Base-by-base conservation (phyloP, 73 alveolate genomes). In the Paramecium octaurelia region DNA sequence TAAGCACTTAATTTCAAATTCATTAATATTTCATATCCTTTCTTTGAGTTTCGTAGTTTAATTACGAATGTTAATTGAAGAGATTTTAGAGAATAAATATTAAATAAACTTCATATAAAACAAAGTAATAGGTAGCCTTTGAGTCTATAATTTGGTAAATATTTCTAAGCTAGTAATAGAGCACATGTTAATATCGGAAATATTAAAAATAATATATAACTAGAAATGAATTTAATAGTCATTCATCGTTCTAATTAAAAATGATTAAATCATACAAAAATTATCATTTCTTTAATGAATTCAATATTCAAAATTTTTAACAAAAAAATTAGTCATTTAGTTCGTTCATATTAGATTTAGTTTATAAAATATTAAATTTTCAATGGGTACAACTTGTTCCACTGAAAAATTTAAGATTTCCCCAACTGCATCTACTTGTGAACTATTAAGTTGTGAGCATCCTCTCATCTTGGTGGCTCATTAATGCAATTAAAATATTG, bases 351-450 rank as follows among this genome's bases (percentile, higher is more conserved):
- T 50, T 54, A 54, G 69, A 54, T 54, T 20, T 54, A 18, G 69
- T 16, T 4, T 54, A 54, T 54, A 54, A 54, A 18, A 54, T 54
- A 54, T 54, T 54, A 54, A 54, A 54, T 54, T 64, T 64, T 31
- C 18, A 29, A 64, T 64, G 84, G 84, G 84, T 64, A 64, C 84
- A 64, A 27, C 48, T 27, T 64, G 84, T 34, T 64, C 84, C 46
- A 27, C 84, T 34, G 54, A 64, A 64, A 64, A 64, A 64, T 31
- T 64, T 64, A 64, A n/a, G 84, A 64, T 64, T 16, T 12, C 88
- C 21, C 88, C 60, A 36, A 38, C 40, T 1, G 69, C 58, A 12
- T 42, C 88, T 21, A 31, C 46, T 24, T 59, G 91, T 21, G 29
- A 34, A 38, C 34, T 11, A 14, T 46, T 44, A 29, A 40, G 31